These are phyloP conservation scores for Kockovaella imperatae DNA, from an alignment of 768 basidiomycete genomes.

Conservation along the genomic window DNA sequence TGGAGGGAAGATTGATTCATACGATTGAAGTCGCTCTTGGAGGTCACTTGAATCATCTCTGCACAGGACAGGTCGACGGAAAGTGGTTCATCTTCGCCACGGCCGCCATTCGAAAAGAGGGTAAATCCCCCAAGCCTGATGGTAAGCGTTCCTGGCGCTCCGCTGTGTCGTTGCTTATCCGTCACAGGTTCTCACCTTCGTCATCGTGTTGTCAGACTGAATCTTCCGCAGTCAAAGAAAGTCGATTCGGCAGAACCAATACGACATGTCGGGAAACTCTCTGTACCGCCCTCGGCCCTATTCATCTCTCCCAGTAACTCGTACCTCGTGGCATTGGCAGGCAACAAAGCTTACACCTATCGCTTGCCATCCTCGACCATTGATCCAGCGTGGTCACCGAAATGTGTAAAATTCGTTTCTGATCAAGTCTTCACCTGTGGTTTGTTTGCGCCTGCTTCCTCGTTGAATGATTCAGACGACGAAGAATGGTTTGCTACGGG, in stretches of 20 bases:
- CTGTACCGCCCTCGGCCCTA: conserved; percentile 25
- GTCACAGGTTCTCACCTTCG: background rate
- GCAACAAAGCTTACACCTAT: conserved; percentile 38
- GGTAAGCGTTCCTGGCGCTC: background rate
- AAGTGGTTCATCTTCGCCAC: conserved; percentile 30
- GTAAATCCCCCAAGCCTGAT: background rate
- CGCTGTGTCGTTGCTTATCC: too few species aligned
- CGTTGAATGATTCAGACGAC: conserved; percentile 7
- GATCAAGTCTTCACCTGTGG: conserved; percentile 73
- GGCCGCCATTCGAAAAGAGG: conserved; percentile 10
- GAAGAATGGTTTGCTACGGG: conserved; percentile 94
- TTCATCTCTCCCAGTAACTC: conserved; percentile 36
- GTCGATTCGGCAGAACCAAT: background rate
- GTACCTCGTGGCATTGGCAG: conserved; percentile 40
- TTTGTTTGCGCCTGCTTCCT: conserved; percentile 70
- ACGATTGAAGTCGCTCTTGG: conserved; percentile 64
- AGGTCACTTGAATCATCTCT: conserved; percentile 21
- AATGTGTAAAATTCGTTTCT: conserved; percentile 62
- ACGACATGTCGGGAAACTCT: conserved; percentile 18
- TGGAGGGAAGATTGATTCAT: conserved; percentile 70
- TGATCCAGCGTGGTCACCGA: conserved; percentile 4
- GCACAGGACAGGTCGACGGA: conserved; percentile 28
- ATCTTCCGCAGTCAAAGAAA: conserved; percentile 2
- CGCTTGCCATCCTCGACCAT: conserved; percentile 16
- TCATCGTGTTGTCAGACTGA: too few species aligned